phyloP scores from a whole-genome alignment of 2,329 filamentous ascomycete species.

The Cyanodermella asteris region DNA sequence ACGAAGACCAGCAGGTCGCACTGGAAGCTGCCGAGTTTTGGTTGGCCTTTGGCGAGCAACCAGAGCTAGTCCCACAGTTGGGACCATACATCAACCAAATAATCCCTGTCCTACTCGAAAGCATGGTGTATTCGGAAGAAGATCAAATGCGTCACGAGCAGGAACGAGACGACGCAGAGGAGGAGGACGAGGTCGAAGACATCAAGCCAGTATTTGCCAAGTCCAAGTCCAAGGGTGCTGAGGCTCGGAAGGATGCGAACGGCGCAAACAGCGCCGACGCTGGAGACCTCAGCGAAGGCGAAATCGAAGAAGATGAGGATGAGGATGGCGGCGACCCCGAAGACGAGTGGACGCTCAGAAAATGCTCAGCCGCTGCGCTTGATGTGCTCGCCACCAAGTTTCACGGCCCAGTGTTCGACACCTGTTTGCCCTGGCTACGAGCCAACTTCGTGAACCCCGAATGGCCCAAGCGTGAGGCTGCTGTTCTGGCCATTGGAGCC shows the following conservation, averaged over 20 bases:
- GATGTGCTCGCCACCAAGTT: constrained; percentile 90
- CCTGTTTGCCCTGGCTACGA: constrained; percentile 79
- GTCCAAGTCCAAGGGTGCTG: constrained; percentile 25
- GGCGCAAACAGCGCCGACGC: constrained; percentile 32
- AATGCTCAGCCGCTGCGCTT: constrained; percentile 87
- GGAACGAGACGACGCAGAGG: constrained; percentile 72
- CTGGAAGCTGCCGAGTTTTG: constrained; percentile 95
- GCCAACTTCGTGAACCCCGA: constrained; percentile 71
- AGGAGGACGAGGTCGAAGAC: constrained; percentile 75
- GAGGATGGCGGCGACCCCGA: constrained; percentile 63
- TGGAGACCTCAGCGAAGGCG: constrained; percentile 68
- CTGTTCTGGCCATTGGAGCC: constrained; percentile 80
- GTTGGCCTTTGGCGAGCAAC: constrained; percentile 79
- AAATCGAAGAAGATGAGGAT: constrained; percentile 53
- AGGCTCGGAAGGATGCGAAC: constrained; percentile 23
- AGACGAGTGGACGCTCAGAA: constrained; percentile 83
- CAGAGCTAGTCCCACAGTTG: constrained; percentile 53
- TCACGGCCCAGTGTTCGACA: constrained; percentile 66
- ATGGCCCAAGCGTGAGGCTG: constrained; percentile 84
- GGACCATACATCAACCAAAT: constrained; percentile 63
- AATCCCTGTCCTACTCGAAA: constrained; percentile 72
- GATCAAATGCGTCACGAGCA: constrained; percentile 70
- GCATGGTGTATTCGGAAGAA: constrained; percentile 92
- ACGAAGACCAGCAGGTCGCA: constrained; percentile 71
- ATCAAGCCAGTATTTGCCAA: constrained; percentile 85